Evolutionary conservation across 1,284 basidiomycete species (phyloP).

Genomic region (Cerioporus squamosus): DNA sequence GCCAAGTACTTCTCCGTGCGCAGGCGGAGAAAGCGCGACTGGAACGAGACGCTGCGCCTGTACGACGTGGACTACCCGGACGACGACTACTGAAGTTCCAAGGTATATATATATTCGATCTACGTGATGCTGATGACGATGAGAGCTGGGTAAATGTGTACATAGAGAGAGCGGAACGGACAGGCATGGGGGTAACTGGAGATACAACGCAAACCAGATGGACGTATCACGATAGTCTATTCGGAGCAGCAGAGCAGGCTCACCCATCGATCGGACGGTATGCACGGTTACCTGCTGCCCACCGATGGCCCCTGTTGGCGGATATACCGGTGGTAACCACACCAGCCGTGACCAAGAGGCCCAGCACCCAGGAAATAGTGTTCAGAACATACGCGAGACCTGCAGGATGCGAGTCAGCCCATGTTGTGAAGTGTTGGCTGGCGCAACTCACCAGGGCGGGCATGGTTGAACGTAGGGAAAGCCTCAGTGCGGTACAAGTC

Average conservation of each 20-base stretch:
- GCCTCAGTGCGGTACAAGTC: conserved; percentile 53
- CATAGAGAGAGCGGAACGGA: not conserved
- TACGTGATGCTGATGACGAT: not conserved
- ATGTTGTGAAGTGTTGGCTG: not conserved
- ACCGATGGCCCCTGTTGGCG: conserved; percentile 67
- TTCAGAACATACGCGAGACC: conserved; percentile 64
- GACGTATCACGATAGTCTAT: too few relatives aligned
- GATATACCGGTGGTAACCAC: conserved; percentile 68
- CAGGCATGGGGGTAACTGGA: not conserved
- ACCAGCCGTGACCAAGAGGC: conserved; percentile 53
- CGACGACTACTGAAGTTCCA: not conserved
- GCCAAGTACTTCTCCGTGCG: too few relatives aligned
- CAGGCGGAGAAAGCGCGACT: too few relatives aligned
- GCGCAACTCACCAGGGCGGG: conserved; percentile 56
- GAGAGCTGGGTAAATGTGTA: not conserved
- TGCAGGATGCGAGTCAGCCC: conserved; percentile 30
- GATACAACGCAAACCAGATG: not conserved
- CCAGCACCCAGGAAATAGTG: conserved; percentile 61
- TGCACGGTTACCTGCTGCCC: conserved; percentile 77
- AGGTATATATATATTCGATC: not conserved
- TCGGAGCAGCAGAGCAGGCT: not conserved
- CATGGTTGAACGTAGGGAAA: conserved; percentile 58
- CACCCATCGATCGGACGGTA: conserved; percentile 55
- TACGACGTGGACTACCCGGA: too few relatives aligned
- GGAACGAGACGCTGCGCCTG: too few relatives aligned